Conservation (phyloP, 106 monocot genomes). For the Dioscorea dumetorum region DNA sequence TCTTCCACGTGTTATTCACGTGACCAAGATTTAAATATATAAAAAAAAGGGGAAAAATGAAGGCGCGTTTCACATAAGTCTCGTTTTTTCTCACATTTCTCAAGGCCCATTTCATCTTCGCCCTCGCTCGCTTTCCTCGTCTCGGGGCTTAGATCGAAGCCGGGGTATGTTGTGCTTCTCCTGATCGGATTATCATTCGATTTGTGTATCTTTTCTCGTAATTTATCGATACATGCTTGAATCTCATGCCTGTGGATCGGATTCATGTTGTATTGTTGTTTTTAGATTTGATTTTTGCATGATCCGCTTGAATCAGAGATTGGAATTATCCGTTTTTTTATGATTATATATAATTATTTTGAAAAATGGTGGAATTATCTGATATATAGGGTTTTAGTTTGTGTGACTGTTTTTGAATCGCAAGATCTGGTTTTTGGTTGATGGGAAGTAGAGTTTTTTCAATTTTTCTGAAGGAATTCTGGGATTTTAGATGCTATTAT, state of each 20-base stretch:
- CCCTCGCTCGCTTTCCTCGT: neutral
- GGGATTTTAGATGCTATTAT: too few species aligned
- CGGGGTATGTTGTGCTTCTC: conserved; percentile 1
- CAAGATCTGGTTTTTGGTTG: neutral
- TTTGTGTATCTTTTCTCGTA: too few species aligned
- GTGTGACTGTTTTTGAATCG: neutral
- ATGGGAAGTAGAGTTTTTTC: too few species aligned
- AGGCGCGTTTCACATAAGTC: neutral
- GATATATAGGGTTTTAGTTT: neutral
- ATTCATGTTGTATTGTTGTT: too few species aligned
- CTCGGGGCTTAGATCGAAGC: conserved; percentile 1
- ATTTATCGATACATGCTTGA: neutral
- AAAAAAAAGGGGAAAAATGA: neutral
- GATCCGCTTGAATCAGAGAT: too few species aligned
- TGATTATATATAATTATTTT: too few species aligned
- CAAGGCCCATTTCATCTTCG: neutral
- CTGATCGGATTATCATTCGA: too few species aligned
- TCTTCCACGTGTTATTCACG: neutral
- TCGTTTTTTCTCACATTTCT: neutral
- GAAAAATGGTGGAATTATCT: too few species aligned
- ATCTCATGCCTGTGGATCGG: neutral
- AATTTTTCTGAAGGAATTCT: too few species aligned
- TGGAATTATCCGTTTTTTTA: too few species aligned
- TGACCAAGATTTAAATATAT: neutral
- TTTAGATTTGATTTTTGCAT: too few species aligned